These are phyloP conservation scores for Volvariella surrecta DNA, from an alignment of 1,284 basidiomycete species.

Conservation along the genomic window DNA sequence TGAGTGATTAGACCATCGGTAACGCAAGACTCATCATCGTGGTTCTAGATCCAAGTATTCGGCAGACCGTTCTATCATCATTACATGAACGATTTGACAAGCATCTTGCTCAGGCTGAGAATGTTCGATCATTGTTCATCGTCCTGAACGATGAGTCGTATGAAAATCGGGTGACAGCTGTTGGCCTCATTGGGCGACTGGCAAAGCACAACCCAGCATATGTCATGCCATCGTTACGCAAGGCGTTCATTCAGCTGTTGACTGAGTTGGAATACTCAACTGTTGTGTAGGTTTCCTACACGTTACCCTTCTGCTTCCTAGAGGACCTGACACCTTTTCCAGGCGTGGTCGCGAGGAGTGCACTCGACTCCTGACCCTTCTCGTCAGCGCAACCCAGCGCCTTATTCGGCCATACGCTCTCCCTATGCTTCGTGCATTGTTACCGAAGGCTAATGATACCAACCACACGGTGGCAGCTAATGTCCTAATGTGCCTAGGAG, in stretches of 20 bases:
- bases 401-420: constrained; percentile 96
- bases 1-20: constrained; percentile 21
- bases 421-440: constrained; percentile 90
- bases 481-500: constrained; percentile 91
- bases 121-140: constrained; percentile 94
- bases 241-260: constrained; percentile 92
- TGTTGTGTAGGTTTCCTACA: constrained; percentile 50
- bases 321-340: not conserved
- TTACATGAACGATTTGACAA: constrained; percentile 95
- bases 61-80: constrained; percentile 82
- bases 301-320: not conserved
- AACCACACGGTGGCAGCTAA: constrained; percentile 89
- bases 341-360: constrained; percentile 89
- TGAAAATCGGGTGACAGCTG: constrained; percentile 87
- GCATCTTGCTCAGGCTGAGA: constrained; percentile 97
- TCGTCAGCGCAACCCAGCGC: constrained; percentile 87
- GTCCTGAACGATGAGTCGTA: constrained; percentile 98
- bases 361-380: constrained; percentile 77
- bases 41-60: constrained; percentile 63
- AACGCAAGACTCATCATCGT: constrained; percentile 2
- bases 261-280: constrained; percentile 98
- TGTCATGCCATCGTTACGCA: constrained; percentile 96
- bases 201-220: constrained; percentile 97
- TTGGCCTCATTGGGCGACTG: constrained; percentile 88
- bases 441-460: constrained; percentile 81